Evolutionary conservation across 2,329 filamentous ascomycete genomes (phyloP), one percentile per base, ranked within the genome.

Genomic region (Rhynchosporium graminicola): DNA sequence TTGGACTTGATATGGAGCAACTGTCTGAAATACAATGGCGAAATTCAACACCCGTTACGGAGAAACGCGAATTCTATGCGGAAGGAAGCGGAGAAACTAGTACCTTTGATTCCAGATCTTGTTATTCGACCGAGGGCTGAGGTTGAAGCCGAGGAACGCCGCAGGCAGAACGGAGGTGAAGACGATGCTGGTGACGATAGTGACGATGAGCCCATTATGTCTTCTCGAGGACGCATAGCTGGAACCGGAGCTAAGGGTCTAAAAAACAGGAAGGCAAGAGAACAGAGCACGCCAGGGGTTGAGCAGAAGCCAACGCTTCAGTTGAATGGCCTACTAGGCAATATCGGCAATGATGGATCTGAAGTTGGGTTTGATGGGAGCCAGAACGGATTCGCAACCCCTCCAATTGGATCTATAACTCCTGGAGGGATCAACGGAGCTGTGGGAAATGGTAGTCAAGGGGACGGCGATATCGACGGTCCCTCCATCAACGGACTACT

Each of bases 201-300:
- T 69, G 94, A 98, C 72, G 94, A 98, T 74, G 93, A 97, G 76
- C 95, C 95, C 8, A 98, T 99, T 73, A 98, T 98, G 91, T 95
- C 95, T 62, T 97, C 94, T 56, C 86, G 95, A 68, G 95, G 95
- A 59, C 88, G 95, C 50, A 97, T 94, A 74, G 91, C 90, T 73
- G 89, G 92, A 26, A 86, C 87, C 65, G 89, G 92, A 28, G 87
- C 87, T 66, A 94, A 89, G 71, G 85, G 85, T 13, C 78, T 81
- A 68, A 87, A 89, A 70, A 87, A 89, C 26, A 86, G 92, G 57
- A 94, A 92, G 71, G 88, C 89, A 62, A 85, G 87, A 67, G 88
- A 90, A 66, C 92, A 97, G 74, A 88, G 87, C 51, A 95, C 93
- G 0, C 90, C 93, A 13, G 85, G 81, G 52, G 80, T 87, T 31